Conservation (phyloP, 495 filamentous ascomycete species). For the Glarea lozoyensis region DNA sequence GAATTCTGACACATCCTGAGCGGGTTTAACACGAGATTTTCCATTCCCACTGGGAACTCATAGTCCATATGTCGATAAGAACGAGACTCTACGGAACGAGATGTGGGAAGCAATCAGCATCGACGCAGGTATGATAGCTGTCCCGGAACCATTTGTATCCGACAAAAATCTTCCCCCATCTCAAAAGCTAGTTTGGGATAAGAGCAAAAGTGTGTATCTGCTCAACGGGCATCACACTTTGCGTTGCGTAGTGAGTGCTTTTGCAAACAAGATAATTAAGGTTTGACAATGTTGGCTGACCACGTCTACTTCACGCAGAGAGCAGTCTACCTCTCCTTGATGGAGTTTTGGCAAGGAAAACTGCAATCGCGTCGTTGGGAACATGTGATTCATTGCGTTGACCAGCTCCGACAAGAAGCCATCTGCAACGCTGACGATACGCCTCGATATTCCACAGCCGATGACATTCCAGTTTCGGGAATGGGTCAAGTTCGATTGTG, state of each 20-base stretch:
- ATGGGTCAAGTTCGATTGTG: background rate
- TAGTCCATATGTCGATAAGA: background rate
- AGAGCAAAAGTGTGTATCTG: background rate
- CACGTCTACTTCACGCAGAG: background rate
- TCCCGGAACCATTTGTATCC: background rate
- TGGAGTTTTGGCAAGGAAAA: constrained; percentile 1
- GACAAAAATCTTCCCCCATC: background rate
- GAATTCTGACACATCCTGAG: background rate
- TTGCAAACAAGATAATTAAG: background rate
- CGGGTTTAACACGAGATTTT: background rate
- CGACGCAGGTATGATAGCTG: background rate
- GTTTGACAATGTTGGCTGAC: background rate
- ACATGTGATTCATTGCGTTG: background rate
- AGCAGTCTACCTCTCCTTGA: background rate
- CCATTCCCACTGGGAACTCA: background rate
- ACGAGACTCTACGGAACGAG: background rate
- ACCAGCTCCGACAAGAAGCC: background rate
- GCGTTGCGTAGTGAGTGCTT: background rate
- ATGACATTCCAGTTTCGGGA: background rate
- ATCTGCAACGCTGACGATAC: background rate
- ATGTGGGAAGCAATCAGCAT: background rate
- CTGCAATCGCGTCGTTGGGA: background rate
- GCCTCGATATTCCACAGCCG: background rate
- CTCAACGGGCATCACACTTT: background rate
- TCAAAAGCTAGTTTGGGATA: background rate